Evolutionary conservation across 78 protist species (phyloP).

Genomic region (Tieghemostelium lacteum): DNA sequence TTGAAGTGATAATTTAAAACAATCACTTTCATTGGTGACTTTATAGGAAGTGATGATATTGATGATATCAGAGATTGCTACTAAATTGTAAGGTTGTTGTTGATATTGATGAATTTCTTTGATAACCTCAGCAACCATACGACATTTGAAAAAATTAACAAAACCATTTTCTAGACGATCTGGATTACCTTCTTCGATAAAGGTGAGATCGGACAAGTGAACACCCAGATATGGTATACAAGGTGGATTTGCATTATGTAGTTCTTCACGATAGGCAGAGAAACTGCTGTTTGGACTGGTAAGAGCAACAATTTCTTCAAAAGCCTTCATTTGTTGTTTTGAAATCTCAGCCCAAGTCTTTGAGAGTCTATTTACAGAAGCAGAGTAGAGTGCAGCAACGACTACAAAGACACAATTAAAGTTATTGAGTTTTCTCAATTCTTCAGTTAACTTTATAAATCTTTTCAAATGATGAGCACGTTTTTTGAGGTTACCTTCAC

Average conservation of each 20-base stretch:
- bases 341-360: conserved; percentile 85
- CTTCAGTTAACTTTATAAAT: conserved; percentile 46
- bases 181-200: conserved; percentile 87
- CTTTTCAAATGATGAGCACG: conserved; percentile 47
- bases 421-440: conserved; percentile 81
- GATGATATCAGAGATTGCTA: background rate
- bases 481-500: conserved; percentile 36
- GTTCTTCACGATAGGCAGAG: conserved; percentile 74
- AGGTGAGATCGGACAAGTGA: conserved; percentile 84
- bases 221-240: conserved; percentile 89
- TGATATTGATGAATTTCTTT: conserved; percentile 51
- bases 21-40: conserved; percentile 23
- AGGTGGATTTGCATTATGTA: conserved; percentile 73
- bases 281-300: conserved; percentile 47
- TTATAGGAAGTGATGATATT: conserved; percentile 17
- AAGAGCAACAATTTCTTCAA: conserved; percentile 40
- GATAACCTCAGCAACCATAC: conserved; percentile 76
- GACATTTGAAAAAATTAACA: conserved; percentile 75
- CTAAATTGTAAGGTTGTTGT: conserved; percentile 64
- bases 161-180: conserved; percentile 78
- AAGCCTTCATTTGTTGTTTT: conserved; percentile 52
- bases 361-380: conserved; percentile 82
- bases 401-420: conserved; percentile 87
- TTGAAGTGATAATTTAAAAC: conserved; percentile 36
- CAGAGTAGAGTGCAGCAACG: conserved; percentile 81